Conservation (phyloP, 1,284 basidiomycete genomes). For the Boletus sp. region DNA sequence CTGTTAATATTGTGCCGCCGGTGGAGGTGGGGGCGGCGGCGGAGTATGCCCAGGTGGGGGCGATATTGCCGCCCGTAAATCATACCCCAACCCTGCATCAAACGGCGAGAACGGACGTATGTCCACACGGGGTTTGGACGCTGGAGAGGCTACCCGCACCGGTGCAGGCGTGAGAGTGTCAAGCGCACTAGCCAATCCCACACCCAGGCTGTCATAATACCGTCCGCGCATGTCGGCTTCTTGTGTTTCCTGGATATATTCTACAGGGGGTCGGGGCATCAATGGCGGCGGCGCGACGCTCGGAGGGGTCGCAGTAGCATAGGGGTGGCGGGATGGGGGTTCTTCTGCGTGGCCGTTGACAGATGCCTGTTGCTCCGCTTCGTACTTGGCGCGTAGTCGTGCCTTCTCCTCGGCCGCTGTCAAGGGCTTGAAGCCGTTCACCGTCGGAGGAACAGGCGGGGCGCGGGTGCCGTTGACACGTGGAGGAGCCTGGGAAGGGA, state of each 20-base stretch:
- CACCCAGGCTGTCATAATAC: conserved; percentile 19
- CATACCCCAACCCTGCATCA: conserved; percentile 31
- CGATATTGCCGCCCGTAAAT: conserved; percentile 4
- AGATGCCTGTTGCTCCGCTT: conserved; percentile 43
- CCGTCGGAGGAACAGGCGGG: conserved; percentile 22
- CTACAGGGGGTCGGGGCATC: conserved; percentile 64
- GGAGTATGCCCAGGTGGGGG: conserved; percentile 5
- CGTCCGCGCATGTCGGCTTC: conserved; percentile 58
- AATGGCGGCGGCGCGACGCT: conserved; percentile 40
- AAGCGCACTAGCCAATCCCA: conserved; percentile 18
- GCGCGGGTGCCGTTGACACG: conserved; percentile 20
- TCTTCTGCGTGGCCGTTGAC: conserved; percentile 12
- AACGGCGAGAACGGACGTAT: conserved; percentile 45
- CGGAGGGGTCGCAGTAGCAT: conserved; percentile 13
- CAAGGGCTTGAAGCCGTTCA: conserved; percentile 38
- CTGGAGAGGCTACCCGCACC: conserved; percentile 12
- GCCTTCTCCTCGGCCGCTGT: conserved; percentile 79
- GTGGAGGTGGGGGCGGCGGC: conserved; percentile 6
- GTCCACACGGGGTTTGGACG: conserved; percentile 27
- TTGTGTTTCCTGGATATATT: conserved; percentile 75
- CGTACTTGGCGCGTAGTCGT: conserved; percentile 57
- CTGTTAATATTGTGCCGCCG: conserved; percentile 12
- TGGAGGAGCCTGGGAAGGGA: conserved; percentile 29
- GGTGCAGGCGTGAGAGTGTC: conserved; percentile 28
- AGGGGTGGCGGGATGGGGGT: conserved; percentile 18